These are phyloP conservation scores for Paramecium biaurelia DNA, from an alignment of 73 alveolate species.

Conservation along the genomic window DNA sequence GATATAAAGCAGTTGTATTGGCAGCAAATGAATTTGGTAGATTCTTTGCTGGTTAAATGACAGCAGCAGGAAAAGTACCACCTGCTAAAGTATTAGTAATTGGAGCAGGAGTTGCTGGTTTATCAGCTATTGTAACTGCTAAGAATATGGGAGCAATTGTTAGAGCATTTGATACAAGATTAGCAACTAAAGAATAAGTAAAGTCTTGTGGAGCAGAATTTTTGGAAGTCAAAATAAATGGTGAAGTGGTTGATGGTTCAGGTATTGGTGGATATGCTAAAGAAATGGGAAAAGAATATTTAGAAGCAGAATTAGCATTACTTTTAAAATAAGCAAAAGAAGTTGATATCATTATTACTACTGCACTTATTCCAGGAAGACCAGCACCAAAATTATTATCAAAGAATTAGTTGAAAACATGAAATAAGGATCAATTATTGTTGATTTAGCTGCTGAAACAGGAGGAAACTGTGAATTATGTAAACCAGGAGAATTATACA, in stretches of 20 bases:
- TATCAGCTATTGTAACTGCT: slow-evolving; percentile 81
- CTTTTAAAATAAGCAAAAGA: slow-evolving; percentile 68
- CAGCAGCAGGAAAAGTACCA: slow-evolving; percentile 88
- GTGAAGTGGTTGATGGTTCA: slow-evolving; percentile 71
- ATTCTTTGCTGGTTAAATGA: slow-evolving; percentile 81
- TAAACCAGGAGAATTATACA: slow-evolving; percentile 64
- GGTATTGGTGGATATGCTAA: slow-evolving; percentile 80
- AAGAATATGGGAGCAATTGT: slow-evolving; percentile 74
- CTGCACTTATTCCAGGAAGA: slow-evolving; percentile 84
- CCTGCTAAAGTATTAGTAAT: slow-evolving; percentile 83
- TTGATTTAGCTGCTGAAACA: slow-evolving; percentile 82
- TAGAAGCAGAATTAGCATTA: slow-evolving; percentile 68
- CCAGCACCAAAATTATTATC: slow-evolving; percentile 77
- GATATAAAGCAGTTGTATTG: slow-evolving; percentile 81
- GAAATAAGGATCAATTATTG: slow-evolving; percentile 80
- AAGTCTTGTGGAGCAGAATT: slow-evolving; percentile 84
- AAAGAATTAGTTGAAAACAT: slow-evolving; percentile 68
- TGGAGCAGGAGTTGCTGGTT: slow-evolving; percentile 90
- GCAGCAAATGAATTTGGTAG: slow-evolving; percentile 81
- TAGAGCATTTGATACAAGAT: slow-evolving; percentile 75
- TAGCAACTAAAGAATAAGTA: slow-evolving; percentile 68
- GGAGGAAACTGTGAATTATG: slow-evolving; percentile 84
- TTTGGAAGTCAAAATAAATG: slow-evolving; percentile 75
- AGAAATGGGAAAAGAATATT: slow-evolving; percentile 67
- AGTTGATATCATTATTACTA: slow-evolving; percentile 76